A percentile compares a stretch with the other conserved stretches of the same genome.
Conservation (phyloP, 2,329 filamentous ascomycete genomes). For the Xylaria sp. region DNA sequence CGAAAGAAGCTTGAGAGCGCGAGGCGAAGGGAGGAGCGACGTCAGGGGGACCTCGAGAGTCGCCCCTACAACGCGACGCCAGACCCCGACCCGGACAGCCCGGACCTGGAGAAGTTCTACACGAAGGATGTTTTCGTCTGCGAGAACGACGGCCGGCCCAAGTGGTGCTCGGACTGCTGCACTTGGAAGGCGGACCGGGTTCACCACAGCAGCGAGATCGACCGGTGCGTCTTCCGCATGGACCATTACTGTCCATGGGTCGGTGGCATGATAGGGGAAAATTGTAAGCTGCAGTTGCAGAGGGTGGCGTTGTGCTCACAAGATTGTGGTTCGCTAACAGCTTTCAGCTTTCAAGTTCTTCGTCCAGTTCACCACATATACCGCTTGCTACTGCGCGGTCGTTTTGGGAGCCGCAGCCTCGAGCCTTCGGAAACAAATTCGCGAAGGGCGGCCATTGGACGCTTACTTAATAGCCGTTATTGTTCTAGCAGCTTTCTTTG, state of each 20-base stretch:
- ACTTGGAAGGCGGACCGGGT: constrained; percentile 88
- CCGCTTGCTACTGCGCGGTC: constrained; percentile 66
- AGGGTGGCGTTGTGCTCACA: background rate
- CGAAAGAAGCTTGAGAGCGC: constrained; percentile 33
- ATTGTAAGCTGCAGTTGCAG: constrained; percentile 53
- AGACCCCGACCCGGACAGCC: constrained; percentile 59
- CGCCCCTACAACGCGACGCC: constrained; percentile 41
- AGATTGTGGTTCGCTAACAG: constrained; percentile 10
- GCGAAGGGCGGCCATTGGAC: constrained; percentile 48
- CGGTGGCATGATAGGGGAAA: constrained; percentile 89
- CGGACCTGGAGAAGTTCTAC: constrained; percentile 76
- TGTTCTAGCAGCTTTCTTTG: constrained; percentile 71
- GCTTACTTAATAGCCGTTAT: constrained; percentile 68
- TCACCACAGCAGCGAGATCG: constrained; percentile 83
- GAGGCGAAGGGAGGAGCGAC: constrained; percentile 24
- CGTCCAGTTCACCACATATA: constrained; percentile 81
- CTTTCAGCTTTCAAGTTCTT: constrained; percentile 85
- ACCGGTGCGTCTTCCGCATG: constrained; percentile 84
- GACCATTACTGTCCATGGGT: constrained; percentile 97
- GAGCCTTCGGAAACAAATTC: constrained; percentile 59
- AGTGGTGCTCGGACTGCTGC: constrained; percentile 82
- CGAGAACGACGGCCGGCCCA: constrained; percentile 78
- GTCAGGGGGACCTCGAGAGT: constrained; percentile 39
- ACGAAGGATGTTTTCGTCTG: constrained; percentile 83
- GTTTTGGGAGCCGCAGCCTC: constrained; percentile 66